Percentiles rank a stretch among this genome's conserved stretches.
phyloP scores from a whole-genome alignment of 345 rosid genomes.

The Adansonia digitata region DNA sequence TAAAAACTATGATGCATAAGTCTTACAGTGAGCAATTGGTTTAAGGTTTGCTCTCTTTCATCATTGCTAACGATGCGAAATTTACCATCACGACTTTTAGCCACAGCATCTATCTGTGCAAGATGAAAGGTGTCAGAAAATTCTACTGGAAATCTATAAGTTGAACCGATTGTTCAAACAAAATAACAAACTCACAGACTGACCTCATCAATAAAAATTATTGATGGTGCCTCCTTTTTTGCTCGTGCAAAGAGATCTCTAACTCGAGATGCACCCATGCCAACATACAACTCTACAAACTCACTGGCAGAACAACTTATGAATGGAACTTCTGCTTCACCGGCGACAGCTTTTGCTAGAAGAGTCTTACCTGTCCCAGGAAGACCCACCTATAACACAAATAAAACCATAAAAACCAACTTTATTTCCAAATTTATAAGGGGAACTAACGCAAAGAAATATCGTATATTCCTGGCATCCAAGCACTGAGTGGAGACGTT shows the following conservation, averaged over 20 bases:
- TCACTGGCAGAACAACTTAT: slow-evolving; percentile 97
- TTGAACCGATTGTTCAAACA: slow-evolving; percentile 1
- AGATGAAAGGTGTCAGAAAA: slow-evolving; percentile 1
- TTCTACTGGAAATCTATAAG: background rate
- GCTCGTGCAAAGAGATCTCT: slow-evolving; percentile 94
- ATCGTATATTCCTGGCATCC: background rate
- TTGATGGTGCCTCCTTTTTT: slow-evolving; percentile 96
- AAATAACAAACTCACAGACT: background rate
- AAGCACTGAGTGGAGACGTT: background rate
- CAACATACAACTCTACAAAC: slow-evolving; percentile 91
- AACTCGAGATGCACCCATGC: slow-evolving; percentile 98
- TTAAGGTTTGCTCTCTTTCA: slow-evolving; percentile 98
- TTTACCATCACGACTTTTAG: slow-evolving; percentile 94
- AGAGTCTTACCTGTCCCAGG: slow-evolving; percentile 99
- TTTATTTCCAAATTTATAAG: slow-evolving; percentile 9
- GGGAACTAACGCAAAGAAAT: background rate
- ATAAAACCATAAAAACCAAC: slow-evolving; percentile 6
- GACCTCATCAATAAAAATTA: slow-evolving; percentile 95
- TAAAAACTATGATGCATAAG: slow-evolving; percentile 4
- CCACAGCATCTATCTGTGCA: slow-evolving; percentile 95
- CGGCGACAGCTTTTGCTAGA: slow-evolving; percentile 95
- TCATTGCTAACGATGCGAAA: slow-evolving; percentile 81
- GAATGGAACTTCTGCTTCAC: slow-evolving; percentile 96
- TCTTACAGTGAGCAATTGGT: slow-evolving; percentile 89
- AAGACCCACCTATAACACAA: slow-evolving; percentile 72